Evolutionary conservation across 192 early-diverging fungal species (phyloP).

Genomic region (Coemansia sp.): DNA sequence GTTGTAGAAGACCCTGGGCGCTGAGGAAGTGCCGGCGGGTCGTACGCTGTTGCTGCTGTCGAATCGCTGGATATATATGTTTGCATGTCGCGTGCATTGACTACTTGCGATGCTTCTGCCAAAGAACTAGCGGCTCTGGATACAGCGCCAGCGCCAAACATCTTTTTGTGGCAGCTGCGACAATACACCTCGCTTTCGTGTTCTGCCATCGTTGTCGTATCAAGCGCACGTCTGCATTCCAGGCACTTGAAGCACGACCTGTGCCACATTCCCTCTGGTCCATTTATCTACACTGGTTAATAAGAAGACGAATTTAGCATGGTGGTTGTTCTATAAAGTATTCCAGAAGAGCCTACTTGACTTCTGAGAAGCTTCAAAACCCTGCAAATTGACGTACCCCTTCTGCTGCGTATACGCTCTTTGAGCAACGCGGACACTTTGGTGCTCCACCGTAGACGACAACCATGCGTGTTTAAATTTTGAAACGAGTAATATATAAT

Average conservation of each 20-base stretch:
- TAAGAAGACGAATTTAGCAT: not conserved
- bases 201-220: conserved; percentile 39
- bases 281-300: conserved; percentile 28
- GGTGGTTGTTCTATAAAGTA: not conserved
- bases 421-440: conserved; percentile 52
- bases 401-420: conserved; percentile 52
- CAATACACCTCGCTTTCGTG: conserved; percentile 49
- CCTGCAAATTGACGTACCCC: conserved; percentile 23
- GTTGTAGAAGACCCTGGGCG: conserved; percentile 5
- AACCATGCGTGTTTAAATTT: conserved; percentile 5
- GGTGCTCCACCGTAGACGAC: conserved; percentile 36
- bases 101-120: conserved; percentile 1
- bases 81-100: conserved; percentile 13
- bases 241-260: conserved; percentile 40
- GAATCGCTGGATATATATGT: conserved; percentile 6
- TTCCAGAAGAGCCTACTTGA: not conserved
- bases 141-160: conserved; percentile 16
- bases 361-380: not conserved
- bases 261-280: conserved; percentile 53
- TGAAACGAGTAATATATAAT: not conserved
- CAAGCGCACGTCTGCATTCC: conserved; percentile 32
- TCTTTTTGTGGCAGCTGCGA: conserved; percentile 29
- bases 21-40: conserved; percentile 15
- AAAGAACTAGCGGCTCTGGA: not conserved
- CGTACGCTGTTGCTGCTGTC: not conserved